Base-by-base conservation (phyloP, 495 filamentous ascomycete genomes). In the Lophiotrema nucula region DNA sequence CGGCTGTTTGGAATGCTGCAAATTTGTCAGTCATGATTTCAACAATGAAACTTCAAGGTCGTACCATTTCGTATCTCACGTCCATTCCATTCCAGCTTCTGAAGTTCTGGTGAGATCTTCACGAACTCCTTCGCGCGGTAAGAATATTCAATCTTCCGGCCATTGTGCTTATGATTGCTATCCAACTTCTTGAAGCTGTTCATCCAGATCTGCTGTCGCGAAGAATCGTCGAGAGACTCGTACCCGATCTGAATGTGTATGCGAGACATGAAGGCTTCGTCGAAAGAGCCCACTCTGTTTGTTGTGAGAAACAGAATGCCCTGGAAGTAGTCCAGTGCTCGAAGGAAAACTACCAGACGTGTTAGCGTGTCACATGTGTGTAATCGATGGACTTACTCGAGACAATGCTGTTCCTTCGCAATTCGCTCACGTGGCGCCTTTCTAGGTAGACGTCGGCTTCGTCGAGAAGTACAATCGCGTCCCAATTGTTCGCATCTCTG, bases 401-500 rank as follows among this genome's bases (percentile, higher is more conserved):
- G 0, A 82, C 78, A 0, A 82, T 53, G 13, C 69, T 76, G 39
- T 84, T 83, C 1, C 78, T 66, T 5, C 72, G 19, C 0, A 82
- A 38, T 26, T 82, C 75, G 6, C 44, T 46, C 22, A 64, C 59
- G 0, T 37, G 56, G 13, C 81, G 70, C 49, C 74, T 65, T 11
- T 74, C 70, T 1, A 84, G 69, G 49, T 83, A 85, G 0, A 83
- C 72, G 44, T 83, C 81, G 0, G 77, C 79, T 67, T 85, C 80
- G 51, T 85, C 82, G 0, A 85, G 62, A 0, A 85, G 70, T 3
- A 84, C 60, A 0, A 85, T 73, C 1, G 57, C 57, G 15, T 52
- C 38, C 60, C 60, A 64, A 19, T 53, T 37, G 2, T 59, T 53
- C 11, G 54, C 60, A 23, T 31, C 10, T 5, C 43, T n/a, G 39